These are phyloP conservation scores for Santalum album DNA, from an alignment of 164 flowering plant genomes.

Conservation along the genomic window DNA sequence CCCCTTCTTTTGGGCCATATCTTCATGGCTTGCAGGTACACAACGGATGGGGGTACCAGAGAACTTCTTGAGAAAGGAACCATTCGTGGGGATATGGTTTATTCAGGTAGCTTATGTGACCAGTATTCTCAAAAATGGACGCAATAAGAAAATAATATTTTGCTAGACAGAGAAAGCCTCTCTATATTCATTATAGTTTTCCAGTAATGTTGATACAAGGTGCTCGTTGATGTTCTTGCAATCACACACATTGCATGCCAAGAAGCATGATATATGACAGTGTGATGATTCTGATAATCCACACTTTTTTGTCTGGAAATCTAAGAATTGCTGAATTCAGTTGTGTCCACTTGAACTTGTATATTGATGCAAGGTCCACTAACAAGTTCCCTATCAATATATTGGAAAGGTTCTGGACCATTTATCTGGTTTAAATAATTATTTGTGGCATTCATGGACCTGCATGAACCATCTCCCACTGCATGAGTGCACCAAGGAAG, in stretches of 20 bases:
- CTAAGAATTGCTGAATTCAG: too few relatives aligned
- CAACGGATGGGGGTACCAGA: conserved; percentile 91
- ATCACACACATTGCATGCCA: too few relatives aligned
- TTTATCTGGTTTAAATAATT: too few relatives aligned
- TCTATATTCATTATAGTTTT: too few relatives aligned
- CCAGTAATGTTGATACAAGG: neutral
- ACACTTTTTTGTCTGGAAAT: too few relatives aligned
- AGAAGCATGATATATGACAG: too few relatives aligned
- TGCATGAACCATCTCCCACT: too few relatives aligned
- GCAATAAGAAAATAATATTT: too few relatives aligned
- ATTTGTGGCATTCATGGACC: too few relatives aligned
- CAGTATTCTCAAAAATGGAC: too few relatives aligned
- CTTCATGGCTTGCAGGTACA: conserved; percentile 46
- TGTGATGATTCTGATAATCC: too few relatives aligned
- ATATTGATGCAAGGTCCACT: neutral
- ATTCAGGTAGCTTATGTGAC: conserved; percentile 44
- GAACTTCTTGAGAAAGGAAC: conserved; percentile 80
- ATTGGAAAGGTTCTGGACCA: neutral
- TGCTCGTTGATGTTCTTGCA: neutral
- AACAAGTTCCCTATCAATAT: neutral
- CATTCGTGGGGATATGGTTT: conserved; percentile 61
- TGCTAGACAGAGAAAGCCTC: neutral
- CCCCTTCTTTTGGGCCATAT: neutral
- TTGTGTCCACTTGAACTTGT: neutral
- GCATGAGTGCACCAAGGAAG: too few relatives aligned